Evolutionary conservation across 495 filamentous ascomycete genomes (phyloP).

Genomic region (Aspergillus affinis): DNA sequence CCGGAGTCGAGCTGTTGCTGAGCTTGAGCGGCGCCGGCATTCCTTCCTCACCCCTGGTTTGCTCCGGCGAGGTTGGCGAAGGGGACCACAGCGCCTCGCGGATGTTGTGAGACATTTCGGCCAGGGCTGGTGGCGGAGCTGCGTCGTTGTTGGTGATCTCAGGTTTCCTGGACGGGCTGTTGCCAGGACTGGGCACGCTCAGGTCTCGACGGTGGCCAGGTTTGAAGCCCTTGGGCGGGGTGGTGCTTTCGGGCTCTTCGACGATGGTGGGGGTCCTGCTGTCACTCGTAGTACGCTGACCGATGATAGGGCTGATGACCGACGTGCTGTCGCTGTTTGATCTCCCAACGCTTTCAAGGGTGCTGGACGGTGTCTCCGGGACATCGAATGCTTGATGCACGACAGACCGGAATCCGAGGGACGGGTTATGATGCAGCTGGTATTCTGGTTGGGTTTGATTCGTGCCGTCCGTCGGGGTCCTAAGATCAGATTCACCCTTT

Average conservation of each 20-base stretch:
- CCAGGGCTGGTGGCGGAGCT: constrained; percentile 40
- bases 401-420: constrained; percentile 63
- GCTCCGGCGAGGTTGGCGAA: not conserved
- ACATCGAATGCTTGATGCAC: constrained; percentile 72
- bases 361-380: constrained; percentile 57
- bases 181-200: constrained; percentile 59
- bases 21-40: constrained; percentile 38
- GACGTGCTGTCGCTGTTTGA: constrained; percentile 66
- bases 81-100: not conserved
- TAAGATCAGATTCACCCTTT: constrained; percentile 15
- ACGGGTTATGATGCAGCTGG: constrained; percentile 54
- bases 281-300: constrained; percentile 30
- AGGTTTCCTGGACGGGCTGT: constrained; percentile 62
- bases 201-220: constrained; percentile 61
- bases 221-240: constrained; percentile 41
- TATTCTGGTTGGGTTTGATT: constrained; percentile 19
- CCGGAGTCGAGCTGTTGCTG: constrained; percentile 20
- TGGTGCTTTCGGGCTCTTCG: constrained; percentile 50
- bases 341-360: constrained; percentile 48
- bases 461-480: constrained; percentile 17
- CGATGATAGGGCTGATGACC: constrained; percentile 69
- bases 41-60: not conserved
- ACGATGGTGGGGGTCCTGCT: constrained; percentile 57
- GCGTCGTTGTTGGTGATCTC: constrained; percentile 43
- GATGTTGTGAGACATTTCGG: constrained; percentile 41